Evolutionary conservation across 2,329 filamentous ascomycete genomes (phyloP).

Genomic region (Penicillium sp.): DNA sequence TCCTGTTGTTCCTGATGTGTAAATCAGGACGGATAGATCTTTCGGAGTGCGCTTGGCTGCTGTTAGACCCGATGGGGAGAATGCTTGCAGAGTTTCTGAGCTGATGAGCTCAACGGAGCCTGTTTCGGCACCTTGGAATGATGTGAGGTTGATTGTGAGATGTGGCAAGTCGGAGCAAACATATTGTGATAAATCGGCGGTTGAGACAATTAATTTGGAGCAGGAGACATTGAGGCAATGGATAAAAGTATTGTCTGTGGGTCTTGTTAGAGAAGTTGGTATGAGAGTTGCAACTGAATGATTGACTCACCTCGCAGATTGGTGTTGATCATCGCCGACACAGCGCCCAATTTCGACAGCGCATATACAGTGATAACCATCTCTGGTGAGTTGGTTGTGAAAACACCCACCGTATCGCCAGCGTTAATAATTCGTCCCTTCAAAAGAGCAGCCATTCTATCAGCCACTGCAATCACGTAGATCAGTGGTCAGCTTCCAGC

Average conservation of each 20-base stretch:
- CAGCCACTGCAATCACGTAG: slow-evolving; percentile 37
- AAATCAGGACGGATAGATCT: slow-evolving; percentile 45
- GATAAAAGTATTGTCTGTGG: slow-evolving; percentile 44
- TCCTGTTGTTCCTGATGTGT: slow-evolving; percentile 51
- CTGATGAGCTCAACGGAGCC: slow-evolving; percentile 28
- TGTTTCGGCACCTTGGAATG: slow-evolving; percentile 34
- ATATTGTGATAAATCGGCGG: slow-evolving; percentile 43
- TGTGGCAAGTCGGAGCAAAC: slow-evolving; percentile 38
- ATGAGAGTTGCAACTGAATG: neutral
- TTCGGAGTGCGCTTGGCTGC: slow-evolving; percentile 35
- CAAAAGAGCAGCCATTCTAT: slow-evolving; percentile 46
- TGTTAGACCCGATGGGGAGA: slow-evolving; percentile 21
- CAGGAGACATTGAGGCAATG: slow-evolving; percentile 47
- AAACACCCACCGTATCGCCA: slow-evolving; percentile 48
- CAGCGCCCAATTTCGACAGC: slow-evolving; percentile 48
- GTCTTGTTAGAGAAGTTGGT: neutral
- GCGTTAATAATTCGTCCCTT: slow-evolving; percentile 37
- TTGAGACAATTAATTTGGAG: slow-evolving; percentile 45
- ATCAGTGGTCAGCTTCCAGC: slow-evolving; percentile 2
- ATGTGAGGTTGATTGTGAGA: slow-evolving; percentile 39
- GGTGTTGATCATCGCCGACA: slow-evolving; percentile 49
- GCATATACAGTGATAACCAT: slow-evolving; percentile 49
- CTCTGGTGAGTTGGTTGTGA: slow-evolving; percentile 51
- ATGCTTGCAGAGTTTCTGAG: slow-evolving; percentile 26
- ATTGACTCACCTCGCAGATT: slow-evolving; percentile 44